Conservation (phyloP, 768 basidiomycete species). For the Boletus coccyginus region DNA sequence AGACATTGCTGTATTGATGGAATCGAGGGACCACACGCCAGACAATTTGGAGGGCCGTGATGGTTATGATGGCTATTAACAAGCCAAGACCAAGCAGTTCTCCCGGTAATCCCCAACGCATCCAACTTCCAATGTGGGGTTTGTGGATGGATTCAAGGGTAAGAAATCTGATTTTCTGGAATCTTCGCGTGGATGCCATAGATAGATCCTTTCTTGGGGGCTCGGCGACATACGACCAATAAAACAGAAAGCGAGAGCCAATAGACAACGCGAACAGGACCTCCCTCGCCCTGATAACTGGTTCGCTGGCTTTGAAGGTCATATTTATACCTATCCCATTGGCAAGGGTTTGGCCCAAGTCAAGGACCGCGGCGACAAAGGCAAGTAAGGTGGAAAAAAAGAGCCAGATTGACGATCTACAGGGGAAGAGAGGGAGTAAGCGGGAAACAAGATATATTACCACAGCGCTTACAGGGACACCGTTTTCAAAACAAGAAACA, state of each 20-base stretch:
- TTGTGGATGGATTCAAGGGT: constrained; percentile 13
- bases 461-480: constrained; percentile 44
- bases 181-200: constrained; percentile 28
- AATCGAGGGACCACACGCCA: constrained; percentile 52
- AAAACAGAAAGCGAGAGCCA: constrained; percentile 61
- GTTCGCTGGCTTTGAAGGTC: constrained; percentile 21
- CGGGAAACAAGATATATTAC: neutral
- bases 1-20: constrained; percentile 43
- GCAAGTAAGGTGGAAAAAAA: constrained; percentile 56
- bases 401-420: constrained; percentile 49
- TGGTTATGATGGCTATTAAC: constrained; percentile 42
- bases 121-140: constrained; percentile 62
- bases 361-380: constrained; percentile 62
- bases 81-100: constrained; percentile 50
- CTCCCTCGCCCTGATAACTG: constrained; percentile 53
- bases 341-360: constrained; percentile 54
- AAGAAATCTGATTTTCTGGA: constrained; percentile 14
- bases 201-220: constrained; percentile 40
- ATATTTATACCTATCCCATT: constrained; percentile 31
- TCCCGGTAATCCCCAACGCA: constrained; percentile 59
- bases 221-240: constrained; percentile 63
- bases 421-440: constrained; percentile 1
- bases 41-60: constrained; percentile 57
- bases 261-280: constrained; percentile 54
- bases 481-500: constrained; percentile 53